Conservation (phyloP, 495 filamentous ascomycete genomes). For the Xylaria curta region DNA sequence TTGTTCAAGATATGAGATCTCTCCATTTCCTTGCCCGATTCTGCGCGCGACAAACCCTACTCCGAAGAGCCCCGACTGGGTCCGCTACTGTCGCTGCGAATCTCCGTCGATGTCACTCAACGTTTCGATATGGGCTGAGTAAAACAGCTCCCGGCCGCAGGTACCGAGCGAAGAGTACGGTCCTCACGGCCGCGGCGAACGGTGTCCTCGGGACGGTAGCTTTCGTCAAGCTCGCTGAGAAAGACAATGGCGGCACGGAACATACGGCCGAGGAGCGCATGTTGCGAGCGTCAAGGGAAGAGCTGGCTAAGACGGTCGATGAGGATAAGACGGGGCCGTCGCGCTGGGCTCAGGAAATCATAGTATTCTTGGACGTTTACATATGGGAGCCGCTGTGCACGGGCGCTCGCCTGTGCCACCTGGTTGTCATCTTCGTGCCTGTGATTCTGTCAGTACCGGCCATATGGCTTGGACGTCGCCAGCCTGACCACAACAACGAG, state of each 20-base stretch:
- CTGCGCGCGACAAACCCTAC: constrained; percentile 34
- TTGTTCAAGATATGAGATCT: constrained; percentile 37
- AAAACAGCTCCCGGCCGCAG: constrained; percentile 9
- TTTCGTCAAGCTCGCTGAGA: constrained; percentile 76
- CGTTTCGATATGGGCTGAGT: constrained; percentile 20
- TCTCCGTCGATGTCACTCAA: constrained; percentile 32
- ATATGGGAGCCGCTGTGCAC: constrained; percentile 89
- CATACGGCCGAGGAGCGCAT: constrained; percentile 83
- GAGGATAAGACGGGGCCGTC: constrained; percentile 64
- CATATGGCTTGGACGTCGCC: constrained; percentile 75
- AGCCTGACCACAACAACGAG: constrained; percentile 68
- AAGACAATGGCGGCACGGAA: constrained; percentile 62
- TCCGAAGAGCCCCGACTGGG: constrained; percentile 24
- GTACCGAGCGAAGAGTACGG: constrained; percentile 17
- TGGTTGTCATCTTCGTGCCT: constrained; percentile 88
- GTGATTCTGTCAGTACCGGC: constrained; percentile 80
- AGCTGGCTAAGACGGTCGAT: constrained; percentile 70
- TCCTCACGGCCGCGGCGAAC: constrained; percentile 61
- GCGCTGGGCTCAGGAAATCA: constrained; percentile 59
- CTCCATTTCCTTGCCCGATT: constrained; percentile 36
- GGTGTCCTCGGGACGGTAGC: constrained; percentile 57
- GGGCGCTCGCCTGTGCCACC: constrained; percentile 80
- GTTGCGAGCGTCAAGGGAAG: constrained; percentile 78
- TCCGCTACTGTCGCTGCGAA: constrained; percentile 19
- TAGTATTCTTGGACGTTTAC: constrained; percentile 71